phyloP scores from a whole-genome alignment of 1,284 basidiomycete species.

The Vanrija pseudolonga region DNA sequence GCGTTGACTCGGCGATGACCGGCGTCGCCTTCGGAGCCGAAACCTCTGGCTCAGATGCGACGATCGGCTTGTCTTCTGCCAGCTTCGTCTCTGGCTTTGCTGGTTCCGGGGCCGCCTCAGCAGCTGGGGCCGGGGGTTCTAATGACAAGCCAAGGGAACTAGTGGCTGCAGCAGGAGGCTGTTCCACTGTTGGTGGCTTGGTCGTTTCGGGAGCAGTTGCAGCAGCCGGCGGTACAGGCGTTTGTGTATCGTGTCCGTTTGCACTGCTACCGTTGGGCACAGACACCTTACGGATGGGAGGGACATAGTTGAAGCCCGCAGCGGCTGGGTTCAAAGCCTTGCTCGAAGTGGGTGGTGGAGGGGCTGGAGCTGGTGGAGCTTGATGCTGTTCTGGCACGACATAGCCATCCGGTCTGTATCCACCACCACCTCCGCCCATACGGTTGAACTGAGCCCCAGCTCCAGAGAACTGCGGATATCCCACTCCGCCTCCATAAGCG shows the following conservation, averaged over 20 bases:
- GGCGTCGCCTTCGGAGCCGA: neutral
- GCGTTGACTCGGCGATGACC: neutral
- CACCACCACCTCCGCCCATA: slow-evolving; percentile 1
- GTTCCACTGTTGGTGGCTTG: slow-evolving; percentile 1
- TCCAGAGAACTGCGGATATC: slow-evolving; percentile 20
- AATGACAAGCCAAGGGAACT: slow-evolving; percentile 16
- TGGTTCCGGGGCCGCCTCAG: neutral
- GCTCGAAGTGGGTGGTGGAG: slow-evolving; percentile 6
- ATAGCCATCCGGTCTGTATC: slow-evolving; percentile 11
- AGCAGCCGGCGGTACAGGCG: neutral
- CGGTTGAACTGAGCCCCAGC: neutral
- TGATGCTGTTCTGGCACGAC: slow-evolving; percentile 4
- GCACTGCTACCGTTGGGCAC: neutral
- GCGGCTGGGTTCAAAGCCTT: slow-evolving; percentile 42
- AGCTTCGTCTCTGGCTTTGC: neutral
- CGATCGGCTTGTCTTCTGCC: neutral
- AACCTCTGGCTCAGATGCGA: neutral
- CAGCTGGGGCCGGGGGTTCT: slow-evolving; percentile 1
- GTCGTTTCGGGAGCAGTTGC: too few species aligned
- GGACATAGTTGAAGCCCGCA: slow-evolving; percentile 33
- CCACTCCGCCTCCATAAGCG: slow-evolving; percentile 39
- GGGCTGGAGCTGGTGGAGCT: slow-evolving; percentile 7
- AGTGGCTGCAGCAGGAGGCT: neutral
- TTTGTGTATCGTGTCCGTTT: neutral
- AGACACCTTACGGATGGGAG: too few species aligned